Percentiles rank a stretch among this genome's conserved stretches.
These are phyloP conservation scores for Helianthus annuus DNA, from an alignment of 129 eudicot genomes.

Conservation along the genomic window DNA sequence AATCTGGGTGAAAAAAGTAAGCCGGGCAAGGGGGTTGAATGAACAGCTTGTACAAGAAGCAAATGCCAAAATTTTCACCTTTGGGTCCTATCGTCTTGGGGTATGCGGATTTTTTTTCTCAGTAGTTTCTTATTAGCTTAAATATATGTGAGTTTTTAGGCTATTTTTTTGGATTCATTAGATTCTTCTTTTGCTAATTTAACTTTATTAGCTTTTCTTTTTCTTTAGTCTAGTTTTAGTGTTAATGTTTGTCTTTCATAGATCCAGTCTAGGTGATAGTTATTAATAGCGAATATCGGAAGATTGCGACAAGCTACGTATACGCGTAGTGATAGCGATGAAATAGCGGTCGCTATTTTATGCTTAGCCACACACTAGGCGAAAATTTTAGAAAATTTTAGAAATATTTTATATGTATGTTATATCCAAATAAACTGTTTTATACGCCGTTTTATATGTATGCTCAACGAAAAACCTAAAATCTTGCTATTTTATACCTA, in stretches of 20 bases:
- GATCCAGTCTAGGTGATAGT: neutral
- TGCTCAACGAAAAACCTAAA: no score
- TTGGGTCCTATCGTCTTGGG: conserved; percentile 97
- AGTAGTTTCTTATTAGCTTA: neutral
- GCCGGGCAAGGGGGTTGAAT: conserved; percentile 79
- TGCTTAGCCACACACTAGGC: no score
- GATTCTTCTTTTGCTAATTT: neutral
- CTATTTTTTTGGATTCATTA: neutral
- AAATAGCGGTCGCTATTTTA: no score
- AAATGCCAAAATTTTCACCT: conserved; percentile 96
- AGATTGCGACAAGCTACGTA: no score
- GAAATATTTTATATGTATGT: no score
- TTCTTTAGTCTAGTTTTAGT: neutral
- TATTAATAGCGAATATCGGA: no score
- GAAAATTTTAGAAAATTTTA: no score
- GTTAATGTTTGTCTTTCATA: neutral
- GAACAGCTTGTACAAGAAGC: conserved; percentile 92
- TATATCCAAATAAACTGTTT: no score
- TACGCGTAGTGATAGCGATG: no score
- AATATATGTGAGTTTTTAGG: neutral
- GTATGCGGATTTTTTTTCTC: conserved; percentile 43
- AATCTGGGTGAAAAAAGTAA: conserved; percentile 78
- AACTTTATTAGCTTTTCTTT: neutral
- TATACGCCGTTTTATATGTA: no score
- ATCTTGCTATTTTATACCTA: no score